phyloP scores from a whole-genome alignment of 768 basidiomycete genomes.

The Lactarius evosmus region DNA sequence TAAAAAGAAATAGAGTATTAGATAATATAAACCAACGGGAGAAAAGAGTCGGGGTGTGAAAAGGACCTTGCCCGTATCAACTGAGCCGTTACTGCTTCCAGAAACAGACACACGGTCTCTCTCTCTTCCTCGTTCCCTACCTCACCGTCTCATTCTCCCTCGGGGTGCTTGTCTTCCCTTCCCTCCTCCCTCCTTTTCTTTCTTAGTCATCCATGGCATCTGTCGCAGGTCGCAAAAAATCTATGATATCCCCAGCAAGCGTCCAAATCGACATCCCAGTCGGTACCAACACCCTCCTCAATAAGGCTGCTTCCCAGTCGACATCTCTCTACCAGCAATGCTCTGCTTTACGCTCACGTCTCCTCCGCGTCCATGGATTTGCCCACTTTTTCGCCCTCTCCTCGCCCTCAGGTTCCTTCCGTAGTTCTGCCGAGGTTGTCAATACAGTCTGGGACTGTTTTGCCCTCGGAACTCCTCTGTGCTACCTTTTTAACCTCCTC shows the following conservation, averaged over 20 bases:
- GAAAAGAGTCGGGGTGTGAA: constrained; percentile 22
- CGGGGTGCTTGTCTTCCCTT: constrained; percentile 9
- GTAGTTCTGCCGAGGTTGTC: constrained; percentile 88
- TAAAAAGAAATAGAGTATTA: not conserved
- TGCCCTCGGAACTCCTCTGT: constrained; percentile 88
- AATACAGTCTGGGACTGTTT: constrained; percentile 94
- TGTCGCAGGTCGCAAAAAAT: constrained; percentile 61
- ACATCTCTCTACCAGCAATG: constrained; percentile 93
- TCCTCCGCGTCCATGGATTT: constrained; percentile 77
- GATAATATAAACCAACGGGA: not conserved
- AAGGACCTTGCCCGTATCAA: constrained; percentile 10
- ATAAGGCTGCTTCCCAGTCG: constrained; percentile 83
- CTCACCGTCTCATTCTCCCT: constrained; percentile 10
- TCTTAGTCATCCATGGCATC: constrained; percentile 41
- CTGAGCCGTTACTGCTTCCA: constrained; percentile 16
- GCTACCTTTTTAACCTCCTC: constrained; percentile 94
- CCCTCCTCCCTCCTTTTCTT: constrained; percentile 17
- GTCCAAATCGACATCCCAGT: constrained; percentile 72
- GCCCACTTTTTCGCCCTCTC: constrained; percentile 64
- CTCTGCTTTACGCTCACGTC: constrained; percentile 68
- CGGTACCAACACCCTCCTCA: constrained; percentile 82
- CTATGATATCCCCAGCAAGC: constrained; percentile 60
- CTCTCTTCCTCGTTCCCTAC: constrained; percentile 22
- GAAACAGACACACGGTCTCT: constrained; percentile 20
- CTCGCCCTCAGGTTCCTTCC: constrained; percentile 50